Evolutionary conservation across 768 basidiomycete genomes (phyloP), one percentile per base, ranked within the genome.

Genomic region (Coprinellus aureogranulatus): DNA sequence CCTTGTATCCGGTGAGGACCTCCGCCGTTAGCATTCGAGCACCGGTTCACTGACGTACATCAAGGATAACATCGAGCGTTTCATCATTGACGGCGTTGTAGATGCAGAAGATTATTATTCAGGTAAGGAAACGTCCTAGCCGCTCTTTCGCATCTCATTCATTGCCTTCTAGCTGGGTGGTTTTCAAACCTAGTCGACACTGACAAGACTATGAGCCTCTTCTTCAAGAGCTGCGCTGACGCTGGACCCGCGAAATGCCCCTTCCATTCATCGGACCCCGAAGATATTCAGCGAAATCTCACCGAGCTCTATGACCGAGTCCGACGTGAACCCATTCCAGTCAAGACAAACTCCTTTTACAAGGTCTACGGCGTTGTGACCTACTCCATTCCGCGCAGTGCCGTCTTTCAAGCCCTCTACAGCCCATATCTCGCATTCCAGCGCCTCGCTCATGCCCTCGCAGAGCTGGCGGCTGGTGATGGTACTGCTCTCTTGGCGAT

Each of bases 21-120:
- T 34, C n/a, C 9, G 10, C 39, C 30, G 16, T 18, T 34, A 34
- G n/a, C 11, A 22, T 10, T 12, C 3, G 8, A 10, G 14, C 31
- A 37, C 34, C 2, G 9, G 31, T 23, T 8, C 11, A 26, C 12
- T 25, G 22, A 53, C 22, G 12, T 4, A 50, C 14, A 30, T n/a
- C 27, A 4, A 77, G 72, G 71, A 75, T 51, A 74, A 74, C 40
- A 63, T 77, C 22, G 74, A 71, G 50, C 70, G 75, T 11, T 10
- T 77, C 18, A 64, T 75, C 6, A 67, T 77, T 22, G 77, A 79
- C 46, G 75, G 76, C 20, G 75, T 77, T n/a, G 68, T 72, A 22
- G 76, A 78, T 42, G 62, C 72, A 1, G 72, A 77, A 28, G 64
- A 76, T 47, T 78, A 77, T 55, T 79, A 73, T 53, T 59, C 68